Evolutionary conservation across 108 stramenopile genomes (phyloP), one percentile per base, ranked within the genome.

Genomic region (Aurantiochytrium sp.): DNA sequence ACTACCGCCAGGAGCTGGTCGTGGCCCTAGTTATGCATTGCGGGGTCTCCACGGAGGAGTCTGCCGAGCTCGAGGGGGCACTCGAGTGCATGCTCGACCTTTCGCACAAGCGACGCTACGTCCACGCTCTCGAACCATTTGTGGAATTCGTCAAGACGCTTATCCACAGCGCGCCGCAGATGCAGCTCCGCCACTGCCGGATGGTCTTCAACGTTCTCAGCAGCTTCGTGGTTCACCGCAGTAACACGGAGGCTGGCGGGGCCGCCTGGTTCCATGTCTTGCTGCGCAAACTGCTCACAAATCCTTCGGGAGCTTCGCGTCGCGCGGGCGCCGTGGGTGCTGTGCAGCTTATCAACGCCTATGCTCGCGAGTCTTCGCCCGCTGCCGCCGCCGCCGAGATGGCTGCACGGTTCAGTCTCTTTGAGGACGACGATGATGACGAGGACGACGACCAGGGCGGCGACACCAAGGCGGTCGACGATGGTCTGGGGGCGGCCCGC

Each of bases 131-230:
- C 24, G 73, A 81, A 24, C 73, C 73, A 2, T 81, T 81, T 2
- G 32, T 81, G 8, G 73, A 81, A 24, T 81, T 81, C 32, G 12
- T 81, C 27, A 81, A 81, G 73, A 81, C 73, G 73, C 73, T 81
- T 42, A 81, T 81, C 12, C 73, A 81, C 45, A 81, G 45, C 45
- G 39, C 42, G 8, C 73, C 39, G 21, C 73, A 81, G 32, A 41
- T 81, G 39, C 73, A 81, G 24, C 73, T 48, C 12, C 39, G 73
- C 6, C 73, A 81, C n/a, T 48, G 42, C 27, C 73, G 73, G 24
- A 41, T 81, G 73, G 73, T 81, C 12, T 81, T 81, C 73, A 81
- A 24, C 24, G 12, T 81, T 27, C 45, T 81, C 24, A 81, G 73
- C 3, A 81, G 45, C 27, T 81, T 81, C 32, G 73, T 48, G 6